Evolutionary conservation across 2,329 filamentous ascomycete species (phyloP).

Genomic region (Pyricularia grisea): DNA sequence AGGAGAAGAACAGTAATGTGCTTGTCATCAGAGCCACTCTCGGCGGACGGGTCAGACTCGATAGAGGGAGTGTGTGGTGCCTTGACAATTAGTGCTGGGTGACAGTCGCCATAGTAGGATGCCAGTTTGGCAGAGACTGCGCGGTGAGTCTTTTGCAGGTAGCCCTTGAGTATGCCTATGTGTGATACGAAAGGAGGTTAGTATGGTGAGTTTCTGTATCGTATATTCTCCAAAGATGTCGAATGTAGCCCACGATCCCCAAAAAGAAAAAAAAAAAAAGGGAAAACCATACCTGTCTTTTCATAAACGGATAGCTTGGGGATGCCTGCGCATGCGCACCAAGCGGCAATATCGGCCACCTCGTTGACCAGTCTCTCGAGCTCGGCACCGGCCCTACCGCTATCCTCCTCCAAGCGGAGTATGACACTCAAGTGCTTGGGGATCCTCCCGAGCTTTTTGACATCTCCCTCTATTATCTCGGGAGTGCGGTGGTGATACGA

Average conservation of each 20-base stretch:
- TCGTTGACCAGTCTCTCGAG: constrained; percentile 82
- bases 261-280: too few relatives aligned
- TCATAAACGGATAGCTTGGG: constrained; percentile 86
- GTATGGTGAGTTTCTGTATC: neutral
- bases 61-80: constrained; percentile 60
- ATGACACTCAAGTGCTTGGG: constrained; percentile 86
- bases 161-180: constrained; percentile 77
- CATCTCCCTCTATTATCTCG: constrained; percentile 82
- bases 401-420: constrained; percentile 60
- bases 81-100: constrained; percentile 63
- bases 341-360: constrained; percentile 83
- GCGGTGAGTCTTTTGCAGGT: constrained; percentile 76
- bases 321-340: constrained; percentile 86
- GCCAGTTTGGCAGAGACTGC: constrained; percentile 71
- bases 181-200: neutral
- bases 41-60: constrained; percentile 33
- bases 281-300: constrained; percentile 57
- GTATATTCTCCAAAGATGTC: too few relatives aligned
- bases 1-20: constrained; percentile 63
- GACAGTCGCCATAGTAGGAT: constrained; percentile 73
- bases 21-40: constrained; percentile 26
- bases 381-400: constrained; percentile 57
- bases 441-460: constrained; percentile 61
- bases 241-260: too few relatives aligned
- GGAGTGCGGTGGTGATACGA: constrained; percentile 96